phyloP scores from a whole-genome alignment of 108 stramenopile species.

The Skeletonema menzelii region DNA sequence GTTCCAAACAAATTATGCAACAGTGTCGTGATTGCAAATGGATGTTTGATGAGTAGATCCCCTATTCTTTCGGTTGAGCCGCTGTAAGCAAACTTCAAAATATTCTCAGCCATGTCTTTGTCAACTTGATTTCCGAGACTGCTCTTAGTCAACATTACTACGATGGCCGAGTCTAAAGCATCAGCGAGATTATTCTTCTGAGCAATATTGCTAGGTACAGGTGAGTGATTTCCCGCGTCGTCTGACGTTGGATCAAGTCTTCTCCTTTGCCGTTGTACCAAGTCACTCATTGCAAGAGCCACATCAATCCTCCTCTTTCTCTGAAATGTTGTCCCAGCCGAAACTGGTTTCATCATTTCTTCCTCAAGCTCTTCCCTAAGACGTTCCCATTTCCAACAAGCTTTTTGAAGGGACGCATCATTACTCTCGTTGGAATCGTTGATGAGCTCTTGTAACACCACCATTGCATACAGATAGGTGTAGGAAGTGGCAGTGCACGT shows the following conservation, averaged over 20 bases:
- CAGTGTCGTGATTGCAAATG: slow-evolving; percentile 60
- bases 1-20: slow-evolving; percentile 67
- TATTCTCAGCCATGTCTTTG: slow-evolving; percentile 55
- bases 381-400: slow-evolving; percentile 76
- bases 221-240: background rate
- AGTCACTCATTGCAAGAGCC: slow-evolving; percentile 72
- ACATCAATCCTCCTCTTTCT: slow-evolving; percentile 82
- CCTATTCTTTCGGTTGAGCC: slow-evolving; percentile 55
- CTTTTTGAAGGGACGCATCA: slow-evolving; percentile 17
- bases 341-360: slow-evolving; percentile 64
- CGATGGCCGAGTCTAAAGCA: slow-evolving; percentile 55
- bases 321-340: slow-evolving; percentile 55
- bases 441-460: slow-evolving; percentile 51
- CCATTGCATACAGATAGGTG: slow-evolving; percentile 80
- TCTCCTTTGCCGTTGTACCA: slow-evolving; percentile 70
- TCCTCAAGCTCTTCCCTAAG: slow-evolving; percentile 73
- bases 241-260: slow-evolving; percentile 40
- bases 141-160: slow-evolving; percentile 57
- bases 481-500: slow-evolving; percentile 83
- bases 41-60: slow-evolving; percentile 61
- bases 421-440: slow-evolving; percentile 2
- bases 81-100: slow-evolving; percentile 55
- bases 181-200: slow-evolving; percentile 30
- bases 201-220: background rate
- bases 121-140: slow-evolving; percentile 63